These are phyloP conservation scores for Tetrahymena malaccensis DNA, from an alignment of 73 alveolate species.

Conservation along the genomic window DNA sequence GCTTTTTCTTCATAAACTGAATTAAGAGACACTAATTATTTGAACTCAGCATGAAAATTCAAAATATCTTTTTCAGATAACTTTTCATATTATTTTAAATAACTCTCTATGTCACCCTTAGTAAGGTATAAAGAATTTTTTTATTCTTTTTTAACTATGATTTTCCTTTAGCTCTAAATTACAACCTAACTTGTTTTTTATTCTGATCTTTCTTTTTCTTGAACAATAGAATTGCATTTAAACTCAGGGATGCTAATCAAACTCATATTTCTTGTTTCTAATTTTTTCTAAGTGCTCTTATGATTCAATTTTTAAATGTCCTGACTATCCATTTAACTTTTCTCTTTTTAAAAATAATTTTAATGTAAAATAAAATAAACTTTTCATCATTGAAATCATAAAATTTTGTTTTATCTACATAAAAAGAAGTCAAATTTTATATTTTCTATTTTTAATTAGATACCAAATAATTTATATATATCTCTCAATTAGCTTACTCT, in stretches of 20 bases:
- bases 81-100: neutral
- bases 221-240: neutral
- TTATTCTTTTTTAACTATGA: neutral
- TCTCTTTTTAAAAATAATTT: neutral
- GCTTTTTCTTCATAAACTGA: neutral
- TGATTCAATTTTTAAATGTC: neutral
- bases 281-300: neutral
- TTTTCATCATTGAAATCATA: too few species aligned
- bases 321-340: neutral
- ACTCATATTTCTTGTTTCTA: neutral
- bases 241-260: neutral
- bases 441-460: too few species aligned
- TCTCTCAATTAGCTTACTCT: too few species aligned
- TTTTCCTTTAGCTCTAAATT: neutral
- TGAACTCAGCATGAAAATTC: neutral
- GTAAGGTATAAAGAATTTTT: neutral
- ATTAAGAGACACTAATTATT: neutral
- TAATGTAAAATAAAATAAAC: too few species aligned
- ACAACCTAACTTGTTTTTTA: neutral
- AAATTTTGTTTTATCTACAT: too few species aligned
- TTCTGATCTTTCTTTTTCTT: neutral
- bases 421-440: too few species aligned
- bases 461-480: too few species aligned
- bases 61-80: neutral
- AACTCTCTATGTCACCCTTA: neutral